These are phyloP conservation scores for Yamadazyma kanchanaburiensis DNA, from an alignment of 1,139 yeast species.

Conservation along the genomic window DNA sequence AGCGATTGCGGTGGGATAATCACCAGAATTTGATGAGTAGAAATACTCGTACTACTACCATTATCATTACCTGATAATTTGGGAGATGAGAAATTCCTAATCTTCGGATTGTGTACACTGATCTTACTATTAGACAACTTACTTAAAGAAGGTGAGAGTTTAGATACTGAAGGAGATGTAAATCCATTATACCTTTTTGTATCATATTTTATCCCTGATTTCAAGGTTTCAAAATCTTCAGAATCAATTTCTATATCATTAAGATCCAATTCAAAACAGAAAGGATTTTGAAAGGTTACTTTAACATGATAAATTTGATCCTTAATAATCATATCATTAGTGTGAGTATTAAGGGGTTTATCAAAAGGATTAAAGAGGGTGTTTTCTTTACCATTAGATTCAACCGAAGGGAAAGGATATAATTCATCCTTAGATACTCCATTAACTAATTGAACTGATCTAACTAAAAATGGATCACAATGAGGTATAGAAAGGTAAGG, in stretches of 20 bases:
- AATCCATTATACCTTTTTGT: background rate
- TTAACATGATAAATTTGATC: constrained; percentile 55
- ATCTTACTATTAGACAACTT: constrained; percentile 7
- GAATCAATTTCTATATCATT: constrained; percentile 47
- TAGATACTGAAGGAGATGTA: constrained; percentile 5
- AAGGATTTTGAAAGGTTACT: constrained; percentile 74
- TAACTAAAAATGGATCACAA: constrained; percentile 70
- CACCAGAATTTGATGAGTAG: constrained; percentile 10
- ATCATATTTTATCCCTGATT: constrained; percentile 6
- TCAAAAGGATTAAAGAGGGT: constrained; percentile 35
- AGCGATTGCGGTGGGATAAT: constrained; percentile 26
- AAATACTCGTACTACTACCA: constrained; percentile 3
- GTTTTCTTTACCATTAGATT: constrained; percentile 8
- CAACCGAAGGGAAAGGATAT: constrained; percentile 22
- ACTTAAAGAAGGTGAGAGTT: constrained; percentile 1
- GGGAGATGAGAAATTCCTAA: constrained; percentile 6
- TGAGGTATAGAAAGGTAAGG: constrained; percentile 34
- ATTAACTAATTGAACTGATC: constrained; percentile 42
- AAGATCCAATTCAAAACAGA: constrained; percentile 68
- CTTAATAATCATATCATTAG: constrained; percentile 43
- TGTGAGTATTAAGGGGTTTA: constrained; percentile 11
- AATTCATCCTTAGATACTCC: constrained; percentile 24
- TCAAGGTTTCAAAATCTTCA: constrained; percentile 30
- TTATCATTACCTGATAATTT: constrained; percentile 1
- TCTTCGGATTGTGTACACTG: constrained; percentile 11